Conservation (phyloP, 2,329 filamentous ascomycete species). For the Pezicula carpinea region DNA sequence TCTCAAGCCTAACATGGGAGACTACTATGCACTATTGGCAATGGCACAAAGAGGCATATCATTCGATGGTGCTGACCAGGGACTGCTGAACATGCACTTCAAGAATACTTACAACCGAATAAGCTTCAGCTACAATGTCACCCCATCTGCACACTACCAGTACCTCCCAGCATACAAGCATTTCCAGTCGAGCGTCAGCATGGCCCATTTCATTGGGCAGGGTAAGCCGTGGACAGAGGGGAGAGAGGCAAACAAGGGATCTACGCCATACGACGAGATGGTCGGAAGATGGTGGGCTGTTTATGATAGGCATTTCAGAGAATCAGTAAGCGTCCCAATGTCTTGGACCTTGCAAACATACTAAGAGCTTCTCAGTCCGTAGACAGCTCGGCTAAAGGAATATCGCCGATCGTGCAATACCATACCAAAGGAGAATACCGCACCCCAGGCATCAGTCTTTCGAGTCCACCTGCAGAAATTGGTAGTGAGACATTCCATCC, state of each 20-base stretch:
- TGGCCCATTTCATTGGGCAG: conserved; percentile 91
- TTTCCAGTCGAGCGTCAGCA: conserved; percentile 82
- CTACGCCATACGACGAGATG: conserved; percentile 75
- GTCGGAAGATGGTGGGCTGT: conserved; percentile 89
- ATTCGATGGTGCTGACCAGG: conserved; percentile 96
- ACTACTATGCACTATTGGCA: conserved; percentile 79
- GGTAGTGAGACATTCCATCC: background rate
- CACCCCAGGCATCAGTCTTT: conserved; percentile 13
- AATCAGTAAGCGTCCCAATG: conserved; percentile 34
- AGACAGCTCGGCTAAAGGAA: conserved; percentile 13
- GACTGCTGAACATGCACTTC: conserved; percentile 92
- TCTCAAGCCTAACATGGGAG: conserved; percentile 76
- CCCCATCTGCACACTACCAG: conserved; percentile 93
- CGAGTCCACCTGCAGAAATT: conserved; percentile 12
- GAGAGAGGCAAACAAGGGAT: conserved; percentile 47
- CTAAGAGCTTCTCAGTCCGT: conserved; percentile 16
- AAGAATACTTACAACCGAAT: conserved; percentile 77
- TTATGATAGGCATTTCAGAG: conserved; percentile 79
- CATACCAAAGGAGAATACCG: conserved; percentile 29
- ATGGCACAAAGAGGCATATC: conserved; percentile 84
- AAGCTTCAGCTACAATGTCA: conserved; percentile 96
- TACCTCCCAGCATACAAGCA: conserved; percentile 93
- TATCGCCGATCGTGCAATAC: conserved; percentile 26
- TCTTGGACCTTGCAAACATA: conserved; percentile 3
- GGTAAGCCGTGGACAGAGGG: conserved; percentile 83